Base-by-base conservation (phyloP, 805 yeast genomes). In the Henningerozyma blattae region DNA sequence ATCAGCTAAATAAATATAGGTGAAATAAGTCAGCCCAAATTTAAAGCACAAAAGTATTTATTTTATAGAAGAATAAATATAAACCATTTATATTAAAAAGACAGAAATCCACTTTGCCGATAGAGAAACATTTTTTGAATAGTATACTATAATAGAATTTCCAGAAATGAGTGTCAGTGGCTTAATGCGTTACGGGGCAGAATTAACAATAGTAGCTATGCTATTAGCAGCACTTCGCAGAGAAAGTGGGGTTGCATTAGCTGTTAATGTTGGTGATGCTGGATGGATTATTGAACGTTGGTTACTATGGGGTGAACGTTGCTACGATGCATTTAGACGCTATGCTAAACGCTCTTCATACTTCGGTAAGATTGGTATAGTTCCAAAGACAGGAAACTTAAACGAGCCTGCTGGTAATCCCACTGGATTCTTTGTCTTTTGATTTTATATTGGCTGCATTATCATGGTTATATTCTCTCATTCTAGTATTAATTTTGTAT, bases 181-280 rank as follows among this genome's bases (percentile, higher is more conserved):
- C 30, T 14, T 36, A 54, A 31, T 80, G 9, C 95, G 85, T 57
- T 72, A 73, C 45, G 71, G 89, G 0, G 48, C 85, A 36, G 96
- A 87, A 51, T 67, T 86, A 41, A 72, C 87, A 3, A 63, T 87
- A 37, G 62, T 84, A 7, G 82, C 95, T 2, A 73, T 91, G 53
- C 64, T 87, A 12, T 61, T 89, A 29, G 95, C 96, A 0, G 94
- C 94, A 3, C 68, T 87, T 34, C 79, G 84, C 52, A 70, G 85
- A 41, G 76, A 82, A 41, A 81, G 95, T 0, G 96, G 96, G 0
- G 63, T 77, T 31, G 70, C 69, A 44, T 58, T 55, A 26, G 47
- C 52, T 2, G 57, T 58, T 42, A 54, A 58, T 30, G 28, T 36
- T 2, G 57, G 52, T 25, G 64, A 56, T 37, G 44, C 68, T 42